phyloP scores from a whole-genome alignment of 2,329 filamentous ascomycete species.

The Fulvia fulva region DNA sequence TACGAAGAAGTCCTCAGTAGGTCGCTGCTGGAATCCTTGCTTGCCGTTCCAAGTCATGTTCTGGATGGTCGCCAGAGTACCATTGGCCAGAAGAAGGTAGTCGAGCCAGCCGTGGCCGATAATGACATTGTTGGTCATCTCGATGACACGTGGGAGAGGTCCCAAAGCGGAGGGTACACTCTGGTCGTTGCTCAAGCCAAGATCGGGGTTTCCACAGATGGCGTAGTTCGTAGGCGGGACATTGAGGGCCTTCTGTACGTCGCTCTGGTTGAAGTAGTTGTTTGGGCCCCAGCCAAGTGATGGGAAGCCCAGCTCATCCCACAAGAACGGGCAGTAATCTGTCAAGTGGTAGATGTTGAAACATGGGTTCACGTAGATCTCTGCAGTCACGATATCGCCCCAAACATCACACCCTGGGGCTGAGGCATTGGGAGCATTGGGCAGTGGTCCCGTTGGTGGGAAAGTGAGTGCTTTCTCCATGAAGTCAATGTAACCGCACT shows the following conservation, averaged over 20 bases:
- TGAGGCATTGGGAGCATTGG: not conserved
- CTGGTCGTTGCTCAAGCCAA: not conserved
- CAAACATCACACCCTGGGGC: constrained; percentile 22
- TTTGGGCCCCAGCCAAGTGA: not conserved
- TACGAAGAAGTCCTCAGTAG: constrained; percentile 24
- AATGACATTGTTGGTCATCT: constrained; percentile 33
- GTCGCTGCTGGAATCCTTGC: constrained; percentile 27
- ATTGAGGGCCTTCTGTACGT: constrained; percentile 35
- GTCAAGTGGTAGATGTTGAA: constrained; percentile 34
- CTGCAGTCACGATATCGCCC: not conserved
- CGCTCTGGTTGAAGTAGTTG: constrained; percentile 33
- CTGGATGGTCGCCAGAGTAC: constrained; percentile 28
- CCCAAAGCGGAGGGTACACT: constrained; percentile 7
- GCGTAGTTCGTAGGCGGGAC: constrained; percentile 29
- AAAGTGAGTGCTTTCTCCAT: constrained; percentile 47
- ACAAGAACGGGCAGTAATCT: constrained; percentile 25
- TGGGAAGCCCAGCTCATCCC: constrained; percentile 1
- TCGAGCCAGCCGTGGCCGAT: constrained; percentile 29
- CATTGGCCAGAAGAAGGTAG: constrained; percentile 27
- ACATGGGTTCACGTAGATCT: constrained; percentile 29
- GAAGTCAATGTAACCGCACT: constrained; percentile 41
- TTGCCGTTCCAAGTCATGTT: constrained; percentile 33
- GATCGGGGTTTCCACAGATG: constrained; percentile 18
- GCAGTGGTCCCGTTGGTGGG: constrained; percentile 25
- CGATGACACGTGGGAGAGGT: constrained; percentile 27